These are phyloP conservation scores for Murraya paniculata DNA, from an alignment of 345 rosid species.

Conservation along the genomic window DNA sequence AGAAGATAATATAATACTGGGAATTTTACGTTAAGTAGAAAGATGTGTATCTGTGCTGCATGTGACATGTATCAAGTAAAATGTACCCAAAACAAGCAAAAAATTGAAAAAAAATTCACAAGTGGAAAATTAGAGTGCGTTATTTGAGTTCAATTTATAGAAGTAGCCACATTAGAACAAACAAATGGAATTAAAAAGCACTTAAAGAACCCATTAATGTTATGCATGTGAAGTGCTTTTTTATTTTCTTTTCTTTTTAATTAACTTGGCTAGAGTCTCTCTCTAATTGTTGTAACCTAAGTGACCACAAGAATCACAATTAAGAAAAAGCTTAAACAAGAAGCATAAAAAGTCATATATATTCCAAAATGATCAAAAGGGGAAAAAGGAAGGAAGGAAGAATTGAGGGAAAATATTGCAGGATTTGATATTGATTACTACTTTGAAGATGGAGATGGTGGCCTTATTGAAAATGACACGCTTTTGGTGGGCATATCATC, in stretches of 20 bases:
- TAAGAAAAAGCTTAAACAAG: constrained; percentile 23
- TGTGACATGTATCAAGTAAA: constrained; percentile 23
- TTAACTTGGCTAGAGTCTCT: neutral
- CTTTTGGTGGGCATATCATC: neutral
- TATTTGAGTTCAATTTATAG: constrained; percentile 13
- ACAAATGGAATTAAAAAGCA: constrained; percentile 23
- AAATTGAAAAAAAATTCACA: constrained; percentile 8
- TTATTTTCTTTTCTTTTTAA: neutral
- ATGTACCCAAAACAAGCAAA: constrained; percentile 18
- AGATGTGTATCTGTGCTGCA: constrained; percentile 30
- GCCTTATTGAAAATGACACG: constrained; percentile 16
- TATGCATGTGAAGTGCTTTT: constrained; percentile 24
- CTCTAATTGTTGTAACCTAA: neutral
- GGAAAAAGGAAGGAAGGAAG: neutral
- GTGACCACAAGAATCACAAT: constrained; percentile 20
- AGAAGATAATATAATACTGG: constrained; percentile 19
- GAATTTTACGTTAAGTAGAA: constrained; percentile 23
- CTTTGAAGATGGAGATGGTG: constrained; percentile 16
- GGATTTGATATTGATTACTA: constrained; percentile 13
- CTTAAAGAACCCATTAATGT: constrained; percentile 16
- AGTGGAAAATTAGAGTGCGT: constrained; percentile 13
- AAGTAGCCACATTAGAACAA: constrained; percentile 16
- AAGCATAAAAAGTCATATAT: constrained; percentile 27
- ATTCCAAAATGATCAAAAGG: constrained; percentile 33
- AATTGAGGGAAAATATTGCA: neutral